phyloP scores from a whole-genome alignment of 306 rosid species.

The Lathyrus tuberosus region DNA sequence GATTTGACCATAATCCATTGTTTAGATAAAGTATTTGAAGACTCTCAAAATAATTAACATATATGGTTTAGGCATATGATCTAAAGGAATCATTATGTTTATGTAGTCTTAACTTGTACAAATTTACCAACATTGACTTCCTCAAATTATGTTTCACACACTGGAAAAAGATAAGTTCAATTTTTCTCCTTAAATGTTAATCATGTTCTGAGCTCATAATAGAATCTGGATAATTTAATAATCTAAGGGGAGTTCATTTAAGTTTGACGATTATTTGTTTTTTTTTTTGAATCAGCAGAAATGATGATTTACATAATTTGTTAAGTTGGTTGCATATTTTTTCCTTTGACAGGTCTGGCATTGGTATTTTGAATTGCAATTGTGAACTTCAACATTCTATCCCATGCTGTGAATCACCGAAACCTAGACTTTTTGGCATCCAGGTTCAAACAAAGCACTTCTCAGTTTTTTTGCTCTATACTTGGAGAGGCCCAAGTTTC shows the following conservation, averaged over 20 bases:
- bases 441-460: conserved; percentile 30
- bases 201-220: background rate
- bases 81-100: background rate
- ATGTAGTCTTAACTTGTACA: background rate
- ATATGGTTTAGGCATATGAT: conserved; percentile 1
- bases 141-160: background rate
- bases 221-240: background rate
- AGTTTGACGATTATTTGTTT: background rate
- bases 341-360: conserved; percentile 1
- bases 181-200: background rate
- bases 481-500: conserved; percentile 10
- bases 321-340: background rate
- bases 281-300: background rate
- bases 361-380: conserved; percentile 17
- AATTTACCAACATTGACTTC: background rate
- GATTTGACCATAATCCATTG: too few species aligned
- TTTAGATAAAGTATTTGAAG: too few species aligned
- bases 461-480: conserved; percentile 5
- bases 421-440: conserved; percentile 21
- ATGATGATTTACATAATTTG: background rate
- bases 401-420: conserved; percentile 25
- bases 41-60: too few species aligned
- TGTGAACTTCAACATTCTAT: conserved; percentile 10
- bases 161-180: background rate
- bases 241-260: background rate